Conservation (phyloP, 148 eudicot genomes). For the Rhododendron ferrugineum region DNA sequence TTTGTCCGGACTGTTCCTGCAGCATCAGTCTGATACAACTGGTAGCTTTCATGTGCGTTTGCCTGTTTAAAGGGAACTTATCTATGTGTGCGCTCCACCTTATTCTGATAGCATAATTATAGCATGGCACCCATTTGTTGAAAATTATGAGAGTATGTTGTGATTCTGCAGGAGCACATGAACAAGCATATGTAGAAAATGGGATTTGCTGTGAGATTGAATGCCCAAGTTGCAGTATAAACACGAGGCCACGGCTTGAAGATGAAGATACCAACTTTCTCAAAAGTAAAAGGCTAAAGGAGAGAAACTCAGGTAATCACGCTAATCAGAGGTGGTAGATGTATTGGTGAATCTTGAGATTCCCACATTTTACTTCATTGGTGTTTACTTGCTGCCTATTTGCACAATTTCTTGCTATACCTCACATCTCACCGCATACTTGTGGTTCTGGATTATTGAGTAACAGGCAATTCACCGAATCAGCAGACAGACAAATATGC, state of each 20-base stretch:
- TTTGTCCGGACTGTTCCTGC: background rate
- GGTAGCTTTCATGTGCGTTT: background rate
- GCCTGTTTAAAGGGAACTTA: background rate
- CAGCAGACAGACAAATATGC: background rate
- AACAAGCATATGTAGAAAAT: constrained; percentile 20
- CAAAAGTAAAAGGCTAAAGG: constrained; percentile 28
- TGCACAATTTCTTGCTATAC: background rate
- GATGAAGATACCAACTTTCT: constrained; percentile 21
- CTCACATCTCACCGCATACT: background rate
- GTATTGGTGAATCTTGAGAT: background rate
- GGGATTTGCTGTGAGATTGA: background rate
- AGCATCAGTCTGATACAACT: background rate
- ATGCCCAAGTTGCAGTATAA: constrained; percentile 3
- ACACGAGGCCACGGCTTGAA: constrained; percentile 14
- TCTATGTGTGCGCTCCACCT: background rate
- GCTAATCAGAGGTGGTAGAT: background rate
- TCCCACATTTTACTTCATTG: background rate
- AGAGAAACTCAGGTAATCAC: constrained; percentile 23
- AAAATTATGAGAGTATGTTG: background rate
- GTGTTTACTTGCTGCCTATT: background rate
- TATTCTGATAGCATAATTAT: background rate
- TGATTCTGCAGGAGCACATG: constrained; percentile 40
- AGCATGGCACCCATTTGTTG: background rate
- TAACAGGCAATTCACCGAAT: background rate
- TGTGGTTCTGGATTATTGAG: background rate